Conservation (phyloP, 1,284 basidiomycete species). For the Meripilus lineatus region DNA sequence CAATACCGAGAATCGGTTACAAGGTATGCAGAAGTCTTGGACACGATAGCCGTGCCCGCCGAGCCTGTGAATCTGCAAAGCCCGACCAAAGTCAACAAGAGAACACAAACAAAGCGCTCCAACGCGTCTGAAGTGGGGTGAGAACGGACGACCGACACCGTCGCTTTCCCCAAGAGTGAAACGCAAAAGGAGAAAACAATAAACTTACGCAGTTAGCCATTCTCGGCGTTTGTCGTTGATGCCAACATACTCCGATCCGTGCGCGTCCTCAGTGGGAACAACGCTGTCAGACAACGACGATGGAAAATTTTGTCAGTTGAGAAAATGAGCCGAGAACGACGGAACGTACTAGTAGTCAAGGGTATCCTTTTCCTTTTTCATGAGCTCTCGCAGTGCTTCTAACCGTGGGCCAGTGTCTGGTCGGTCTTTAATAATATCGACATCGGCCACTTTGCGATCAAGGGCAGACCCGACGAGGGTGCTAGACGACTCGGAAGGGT, state of each 20-base stretch:
- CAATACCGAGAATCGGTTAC: slow-evolving; percentile 90
- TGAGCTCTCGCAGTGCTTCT: slow-evolving; percentile 60
- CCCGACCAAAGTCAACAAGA: slow-evolving; percentile 3
- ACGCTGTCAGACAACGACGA: slow-evolving; percentile 35
- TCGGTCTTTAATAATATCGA: slow-evolving; percentile 46
- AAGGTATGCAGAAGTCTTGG: slow-evolving; percentile 61
- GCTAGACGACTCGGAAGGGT: slow-evolving; percentile 55
- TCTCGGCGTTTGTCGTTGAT: slow-evolving; percentile 76
- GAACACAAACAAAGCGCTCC: slow-evolving; percentile 3
- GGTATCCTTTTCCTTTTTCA: slow-evolving; percentile 72
- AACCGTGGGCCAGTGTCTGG: slow-evolving; percentile 61
- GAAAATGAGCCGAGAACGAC: slow-evolving; percentile 9
- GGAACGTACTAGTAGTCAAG: slow-evolving; percentile 82
- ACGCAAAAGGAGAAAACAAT: not conserved
- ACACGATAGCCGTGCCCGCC: slow-evolving; percentile 80
- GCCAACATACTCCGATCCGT: slow-evolving; percentile 86
- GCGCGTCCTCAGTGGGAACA: slow-evolving; percentile 83
- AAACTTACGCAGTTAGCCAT: slow-evolving; percentile 75
- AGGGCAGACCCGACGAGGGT: slow-evolving; percentile 70
- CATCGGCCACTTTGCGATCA: slow-evolving; percentile 62
- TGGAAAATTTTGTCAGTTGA: not conserved
- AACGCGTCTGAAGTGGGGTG: no score
- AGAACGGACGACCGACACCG: not conserved
- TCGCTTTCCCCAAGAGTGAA: not conserved
- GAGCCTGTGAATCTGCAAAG: slow-evolving; percentile 77